Conservation (phyloP, 1,139 yeast species). For the Debaryomycetaceae sp. region DNA sequence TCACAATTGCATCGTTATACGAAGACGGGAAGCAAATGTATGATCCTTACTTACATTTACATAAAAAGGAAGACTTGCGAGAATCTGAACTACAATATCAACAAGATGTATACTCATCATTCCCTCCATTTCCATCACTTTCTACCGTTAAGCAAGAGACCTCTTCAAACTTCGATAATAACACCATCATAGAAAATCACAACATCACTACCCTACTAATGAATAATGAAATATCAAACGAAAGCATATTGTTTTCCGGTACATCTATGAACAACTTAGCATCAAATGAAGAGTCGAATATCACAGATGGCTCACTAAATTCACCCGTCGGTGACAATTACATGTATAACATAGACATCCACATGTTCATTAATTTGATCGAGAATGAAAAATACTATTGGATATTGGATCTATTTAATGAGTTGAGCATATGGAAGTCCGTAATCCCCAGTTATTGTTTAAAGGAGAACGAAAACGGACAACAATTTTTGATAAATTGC, state of each 20-base stretch:
- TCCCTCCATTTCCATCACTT: constrained; percentile 3
- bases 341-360: constrained; percentile 10
- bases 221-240: constrained; percentile 9
- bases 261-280: background rate
- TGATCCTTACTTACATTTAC: constrained; percentile 30
- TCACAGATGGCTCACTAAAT: background rate
- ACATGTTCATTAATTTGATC: constrained; percentile 21
- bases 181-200: constrained; percentile 17
- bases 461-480: constrained; percentile 10
- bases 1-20: constrained; percentile 40
- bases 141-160: constrained; percentile 2
- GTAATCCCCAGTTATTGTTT: constrained; percentile 36
- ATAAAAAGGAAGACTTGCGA: constrained; percentile 25
- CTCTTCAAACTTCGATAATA: constrained; percentile 8
- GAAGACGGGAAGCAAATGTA: constrained; percentile 30
- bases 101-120: constrained; percentile 18
- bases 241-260: constrained; percentile 1
- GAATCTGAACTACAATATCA: constrained; percentile 33
- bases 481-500: constrained; percentile 28
- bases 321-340: constrained; percentile 1
- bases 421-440: constrained; percentile 36
- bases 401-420: constrained; percentile 41
- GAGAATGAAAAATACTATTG: constrained; percentile 35
- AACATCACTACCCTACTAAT: constrained; percentile 21
- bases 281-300: background rate